Evolutionary conservation across 208 protist species (phyloP).

Genomic region (Acanthamoeba triangularis): DNA sequence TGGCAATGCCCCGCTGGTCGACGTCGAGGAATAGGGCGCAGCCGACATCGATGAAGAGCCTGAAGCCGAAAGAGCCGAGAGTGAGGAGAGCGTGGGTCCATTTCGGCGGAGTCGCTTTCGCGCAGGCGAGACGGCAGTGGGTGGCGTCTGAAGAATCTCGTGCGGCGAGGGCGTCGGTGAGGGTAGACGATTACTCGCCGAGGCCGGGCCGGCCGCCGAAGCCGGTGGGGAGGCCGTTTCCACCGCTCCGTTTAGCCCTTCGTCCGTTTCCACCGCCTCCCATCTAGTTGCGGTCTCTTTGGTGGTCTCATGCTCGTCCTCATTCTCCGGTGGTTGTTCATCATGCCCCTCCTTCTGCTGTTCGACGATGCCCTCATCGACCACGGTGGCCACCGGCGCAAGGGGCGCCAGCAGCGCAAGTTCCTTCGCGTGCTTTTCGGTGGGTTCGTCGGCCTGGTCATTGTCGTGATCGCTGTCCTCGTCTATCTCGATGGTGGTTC

Average conservation of each 20-base stretch:
- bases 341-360: neutral
- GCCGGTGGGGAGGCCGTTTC: neutral
- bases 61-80: slow-evolving; percentile 22
- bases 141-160: neutral
- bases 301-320: neutral
- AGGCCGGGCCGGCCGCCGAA: neutral
- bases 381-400: too few species aligned
- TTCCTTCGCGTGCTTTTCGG: too few species aligned
- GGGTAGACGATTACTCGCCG: neutral
- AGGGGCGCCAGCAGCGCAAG: too few species aligned
- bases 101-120: neutral
- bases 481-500: neutral
- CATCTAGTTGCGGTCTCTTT: too few species aligned
- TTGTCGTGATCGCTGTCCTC: neutral
- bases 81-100: slow-evolving; percentile 5
- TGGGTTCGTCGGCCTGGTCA: neutral
- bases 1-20: neutral
- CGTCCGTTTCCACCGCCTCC: neutral
- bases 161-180: neutral
- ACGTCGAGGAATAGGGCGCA: neutral
- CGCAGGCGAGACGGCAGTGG: neutral
- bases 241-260: neutral
- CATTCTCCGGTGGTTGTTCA: neutral
- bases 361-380: too few species aligned
- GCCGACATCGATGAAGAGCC: neutral